Conservation (phyloP, 306 rosid genomes). For the Medicago lupulina region DNA sequence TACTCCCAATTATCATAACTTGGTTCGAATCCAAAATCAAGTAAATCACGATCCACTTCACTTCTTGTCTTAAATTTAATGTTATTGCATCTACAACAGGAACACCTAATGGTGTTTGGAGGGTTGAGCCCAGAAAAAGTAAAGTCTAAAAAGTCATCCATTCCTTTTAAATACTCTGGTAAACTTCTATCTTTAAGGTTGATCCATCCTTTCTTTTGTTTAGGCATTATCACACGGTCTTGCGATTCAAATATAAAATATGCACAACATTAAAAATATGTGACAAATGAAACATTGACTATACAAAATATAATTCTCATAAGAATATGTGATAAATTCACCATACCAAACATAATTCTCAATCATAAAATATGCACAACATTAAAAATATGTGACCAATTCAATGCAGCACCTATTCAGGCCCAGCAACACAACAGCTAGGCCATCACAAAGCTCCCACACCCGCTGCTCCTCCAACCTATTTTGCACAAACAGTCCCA, state of each 20-base stretch:
- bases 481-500: too few relatives aligned
- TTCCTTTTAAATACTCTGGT: background rate
- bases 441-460: too few relatives aligned
- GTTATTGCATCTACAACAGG: constrained; percentile 1
- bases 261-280: background rate
- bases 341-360: too few relatives aligned
- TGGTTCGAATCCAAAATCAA: background rate
- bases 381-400: too few relatives aligned
- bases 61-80: background rate
- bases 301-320: background rate
- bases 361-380: too few relatives aligned
- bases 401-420: too few relatives aligned
- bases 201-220: background rate
- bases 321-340: too few relatives aligned
- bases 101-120: background rate
- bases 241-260: background rate
- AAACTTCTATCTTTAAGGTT: background rate
- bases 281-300: background rate
- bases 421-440: too few relatives aligned
- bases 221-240: background rate
- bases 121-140: background rate
- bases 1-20: background rate
- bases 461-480: too few relatives aligned
- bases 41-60: background rate
- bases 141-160: background rate